Base-by-base conservation (phyloP, 495 filamentous ascomycete genomes). In the Platismatia glauca region DNA sequence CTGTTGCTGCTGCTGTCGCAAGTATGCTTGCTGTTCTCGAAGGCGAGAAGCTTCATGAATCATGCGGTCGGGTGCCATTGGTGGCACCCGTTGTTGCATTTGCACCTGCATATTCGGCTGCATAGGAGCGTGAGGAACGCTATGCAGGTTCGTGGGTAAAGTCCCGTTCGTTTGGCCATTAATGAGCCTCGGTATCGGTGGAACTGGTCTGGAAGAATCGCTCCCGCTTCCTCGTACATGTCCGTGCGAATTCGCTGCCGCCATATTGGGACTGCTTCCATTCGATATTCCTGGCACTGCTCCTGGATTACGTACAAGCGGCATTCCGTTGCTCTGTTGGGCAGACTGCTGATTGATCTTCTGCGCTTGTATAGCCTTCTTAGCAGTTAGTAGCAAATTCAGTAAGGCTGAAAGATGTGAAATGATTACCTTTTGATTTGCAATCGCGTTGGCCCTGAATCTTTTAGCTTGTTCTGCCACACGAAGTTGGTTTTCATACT, bases 401-500 rank as follows among this genome's bases (percentile, higher is more conserved):
- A 20, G 15, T 44, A n/a, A 33, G 1, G 18, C 38, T 13, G n/a
- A 24, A 37, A 13, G 24, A 50, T 7, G 33, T 5, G 24, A 31
- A 37, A 58, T 18, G 34, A 65, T 69, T 82, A 89, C 88, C 75
- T 83, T 81, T 69, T 84, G 81, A 60, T 52, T 52, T 79, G 76
- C 50, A 80, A 78, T 59, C 82, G 75, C 72, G 82, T 75, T 68
- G 89, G 86, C 68, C 85, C 80, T 29, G 85, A 82, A 63, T 88
- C 84, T 35, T 83, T 81, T 74, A 90, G 84, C 67, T 52, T 84
- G 83, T 74, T 95, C 90, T 48, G 83, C 81, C 52, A 89, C 72
- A 63, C 89, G 89, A 67, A 89, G 73, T 61, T 97, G 92, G 38
- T 87, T 84, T 61, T 97, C 91, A 71, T 86, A 84, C 71, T 93